These are phyloP conservation scores for Acorus calamus DNA, from an alignment of 106 monocot genomes.

Conservation along the genomic window DNA sequence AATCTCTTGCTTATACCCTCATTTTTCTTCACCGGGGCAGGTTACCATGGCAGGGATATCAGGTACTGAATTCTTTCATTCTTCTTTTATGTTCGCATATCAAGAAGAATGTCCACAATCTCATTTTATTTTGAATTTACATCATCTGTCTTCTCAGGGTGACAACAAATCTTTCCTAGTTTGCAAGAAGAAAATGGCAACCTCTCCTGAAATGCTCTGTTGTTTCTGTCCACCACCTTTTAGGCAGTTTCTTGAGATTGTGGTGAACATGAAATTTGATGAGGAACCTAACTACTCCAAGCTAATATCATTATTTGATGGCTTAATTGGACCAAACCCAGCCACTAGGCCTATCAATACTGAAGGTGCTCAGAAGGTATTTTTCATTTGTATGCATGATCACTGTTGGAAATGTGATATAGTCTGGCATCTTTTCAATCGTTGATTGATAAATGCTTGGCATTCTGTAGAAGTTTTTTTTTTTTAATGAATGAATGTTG, in stretches of 20 bases:
- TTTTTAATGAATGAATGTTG: neutral
- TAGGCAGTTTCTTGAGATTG: conserved; percentile 70
- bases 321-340: conserved; percentile 69
- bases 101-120: neutral
- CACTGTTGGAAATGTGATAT: neutral
- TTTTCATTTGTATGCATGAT: neutral
- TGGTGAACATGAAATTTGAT: conserved; percentile 76
- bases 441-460: neutral
- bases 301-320: conserved; percentile 63
- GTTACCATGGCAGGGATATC: conserved; percentile 89
- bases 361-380: conserved; percentile 78
- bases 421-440: neutral
- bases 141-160: conserved; percentile 33
- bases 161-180: conserved; percentile 85
- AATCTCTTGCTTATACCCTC: conserved; percentile 90
- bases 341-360: conserved; percentile 65
- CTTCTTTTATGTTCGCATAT: no score
- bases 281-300: conserved; percentile 81
- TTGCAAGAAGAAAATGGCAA: conserved; percentile 83
- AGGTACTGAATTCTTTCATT: conserved; percentile 26
- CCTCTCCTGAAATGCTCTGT: conserved; percentile 68
- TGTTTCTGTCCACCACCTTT: conserved; percentile 62
- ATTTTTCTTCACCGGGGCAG: conserved; percentile 73
- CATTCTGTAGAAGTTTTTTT: neutral
- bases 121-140: neutral